Conservation (phyloP, 768 basidiomycete genomes). For the Mrakia blollopis region DNA sequence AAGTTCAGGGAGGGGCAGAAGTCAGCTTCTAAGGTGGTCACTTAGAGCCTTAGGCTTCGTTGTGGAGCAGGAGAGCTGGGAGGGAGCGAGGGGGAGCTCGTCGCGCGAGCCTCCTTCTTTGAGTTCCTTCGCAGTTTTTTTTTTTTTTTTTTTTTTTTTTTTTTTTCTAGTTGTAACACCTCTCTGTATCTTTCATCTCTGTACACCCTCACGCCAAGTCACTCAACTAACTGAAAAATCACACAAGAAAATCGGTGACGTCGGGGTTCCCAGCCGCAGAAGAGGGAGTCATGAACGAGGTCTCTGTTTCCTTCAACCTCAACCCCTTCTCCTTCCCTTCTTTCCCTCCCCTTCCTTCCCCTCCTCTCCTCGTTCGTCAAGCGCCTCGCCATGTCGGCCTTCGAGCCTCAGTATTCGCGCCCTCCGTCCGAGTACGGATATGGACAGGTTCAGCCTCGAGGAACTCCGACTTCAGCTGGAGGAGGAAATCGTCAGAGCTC, state of each 20-base stretch:
- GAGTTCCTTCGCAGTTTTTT: background rate
- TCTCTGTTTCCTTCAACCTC: background rate
- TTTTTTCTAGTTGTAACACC: background rate
- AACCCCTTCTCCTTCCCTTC: background rate
- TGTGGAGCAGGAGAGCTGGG: too few relatives aligned
- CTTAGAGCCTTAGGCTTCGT: background rate
- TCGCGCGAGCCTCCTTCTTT: too few relatives aligned
- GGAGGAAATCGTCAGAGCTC: slow-evolving; percentile 23
- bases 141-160: background rate
- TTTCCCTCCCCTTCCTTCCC: background rate
- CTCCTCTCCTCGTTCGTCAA: background rate
- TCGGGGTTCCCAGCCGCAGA: too few relatives aligned
- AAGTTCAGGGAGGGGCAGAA: slow-evolving; percentile 3
- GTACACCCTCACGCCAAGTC: background rate
- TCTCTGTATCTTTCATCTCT: background rate
- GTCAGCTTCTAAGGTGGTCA: background rate
- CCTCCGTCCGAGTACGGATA: slow-evolving; percentile 9
- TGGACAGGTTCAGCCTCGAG: slow-evolving; percentile 2
- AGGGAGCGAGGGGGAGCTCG: too few relatives aligned
- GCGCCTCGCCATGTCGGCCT: slow-evolving; percentile 5
- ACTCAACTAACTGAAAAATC: too few relatives aligned
- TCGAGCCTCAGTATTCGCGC: background rate
- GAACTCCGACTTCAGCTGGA: slow-evolving; percentile 3
- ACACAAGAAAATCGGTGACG: too few relatives aligned
- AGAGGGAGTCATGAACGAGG: background rate